These are phyloP conservation scores for Ustilago shanxiensis DNA, from an alignment of 1,284 basidiomycete species.

Conservation along the genomic window DNA sequence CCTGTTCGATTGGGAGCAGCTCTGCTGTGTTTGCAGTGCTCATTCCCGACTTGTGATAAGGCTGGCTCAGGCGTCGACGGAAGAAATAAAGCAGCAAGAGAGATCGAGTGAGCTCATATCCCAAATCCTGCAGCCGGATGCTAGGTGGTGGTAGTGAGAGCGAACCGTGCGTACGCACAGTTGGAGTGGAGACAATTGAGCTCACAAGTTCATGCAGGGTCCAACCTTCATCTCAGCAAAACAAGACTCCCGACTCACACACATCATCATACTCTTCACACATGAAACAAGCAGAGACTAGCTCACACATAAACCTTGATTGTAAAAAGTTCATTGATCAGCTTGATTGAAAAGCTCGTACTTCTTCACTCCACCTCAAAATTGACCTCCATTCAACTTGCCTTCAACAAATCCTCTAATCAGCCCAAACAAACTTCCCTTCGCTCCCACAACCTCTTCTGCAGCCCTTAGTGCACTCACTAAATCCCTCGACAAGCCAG, in stretches of 20 bases:
- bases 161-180: constrained; percentile 3
- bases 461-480: constrained; percentile 37
- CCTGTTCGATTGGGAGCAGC: neutral
- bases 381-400: constrained; percentile 24
- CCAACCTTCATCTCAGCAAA: neutral
- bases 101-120: too few species aligned
- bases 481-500: constrained; percentile 39
- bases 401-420: constrained; percentile 38
- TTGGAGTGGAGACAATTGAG: neutral
- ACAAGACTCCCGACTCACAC: neutral
- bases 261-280: neutral
- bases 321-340: neutral
- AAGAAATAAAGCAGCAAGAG: too few species aligned
- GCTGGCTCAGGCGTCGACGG: neutral
- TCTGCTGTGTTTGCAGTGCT: neutral
- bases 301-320: neutral
- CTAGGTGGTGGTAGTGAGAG: neutral
- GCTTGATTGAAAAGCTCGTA: neutral
- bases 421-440: constrained; percentile 23
- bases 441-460: constrained; percentile 28
- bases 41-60: neutral
- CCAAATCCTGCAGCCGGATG: too few species aligned
- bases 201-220: neutral
- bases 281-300: too few species aligned
- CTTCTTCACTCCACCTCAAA: neutral